phyloP scores from a whole-genome alignment of 1,284 basidiomycete genomes.

The Cutaneotrichosporon sp. region DNA sequence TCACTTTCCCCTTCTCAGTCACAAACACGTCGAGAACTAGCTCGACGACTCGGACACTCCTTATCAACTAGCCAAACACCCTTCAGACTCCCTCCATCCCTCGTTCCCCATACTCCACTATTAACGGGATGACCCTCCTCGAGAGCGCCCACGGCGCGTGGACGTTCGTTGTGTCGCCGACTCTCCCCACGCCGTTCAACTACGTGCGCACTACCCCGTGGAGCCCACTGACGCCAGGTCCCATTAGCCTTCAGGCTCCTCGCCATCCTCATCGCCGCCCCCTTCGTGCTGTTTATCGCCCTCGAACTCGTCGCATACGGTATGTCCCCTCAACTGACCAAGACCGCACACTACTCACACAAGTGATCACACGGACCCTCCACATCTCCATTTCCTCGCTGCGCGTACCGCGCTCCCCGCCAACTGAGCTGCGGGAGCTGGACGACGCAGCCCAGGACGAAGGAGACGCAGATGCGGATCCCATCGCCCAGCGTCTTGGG shows the following conservation, averaged over 20 bases:
- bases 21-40: too few species aligned
- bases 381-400: conserved; percentile 34
- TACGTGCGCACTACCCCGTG: conserved; percentile 4
- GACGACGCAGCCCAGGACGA: conserved; percentile 1
- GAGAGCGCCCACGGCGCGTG: conserved; percentile 2
- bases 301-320: conserved; percentile 38
- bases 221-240: conserved; percentile 18
- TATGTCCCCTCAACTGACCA: conserved; percentile 2
- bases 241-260: conserved; percentile 28
- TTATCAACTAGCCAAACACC: too few species aligned
- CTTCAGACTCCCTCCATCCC: background rate
- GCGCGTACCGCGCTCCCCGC: conserved; percentile 35
- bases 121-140: conserved; percentile 2
- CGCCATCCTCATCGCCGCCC: conserved; percentile 27
- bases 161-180: conserved; percentile 8
- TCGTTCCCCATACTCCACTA: background rate
- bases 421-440: conserved; percentile 1
- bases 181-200: conserved; percentile 15
- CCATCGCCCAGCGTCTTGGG: background rate
- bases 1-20: too few species aligned
- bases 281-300: conserved; percentile 30
- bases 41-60: background rate
- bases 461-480: background rate
- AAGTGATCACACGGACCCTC: conserved; percentile 37
- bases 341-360: background rate